Percentiles rank a stretch among this genome's conserved stretches.
phyloP scores from a whole-genome alignment of 108 stramenopile species.

The Nitzschia sp. region DNA sequence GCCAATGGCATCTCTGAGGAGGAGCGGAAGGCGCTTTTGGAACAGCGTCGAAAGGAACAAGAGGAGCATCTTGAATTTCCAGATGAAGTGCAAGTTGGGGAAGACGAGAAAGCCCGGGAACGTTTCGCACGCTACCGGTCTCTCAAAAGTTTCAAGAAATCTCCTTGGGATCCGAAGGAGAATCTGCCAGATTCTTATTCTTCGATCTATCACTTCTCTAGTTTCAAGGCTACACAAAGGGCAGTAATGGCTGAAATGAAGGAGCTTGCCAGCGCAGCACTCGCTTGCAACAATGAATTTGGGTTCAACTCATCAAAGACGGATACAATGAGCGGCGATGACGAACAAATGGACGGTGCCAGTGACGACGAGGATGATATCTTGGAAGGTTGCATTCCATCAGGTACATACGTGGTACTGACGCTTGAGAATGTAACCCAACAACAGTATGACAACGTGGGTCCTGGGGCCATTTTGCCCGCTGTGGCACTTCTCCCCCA shows the following conservation, averaged over 20 bases:
- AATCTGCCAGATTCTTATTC: slow-evolving; percentile 95
- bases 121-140: slow-evolving; percentile 96
- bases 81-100: slow-evolving; percentile 95
- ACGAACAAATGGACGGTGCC: slow-evolving; percentile 22
- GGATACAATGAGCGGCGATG: slow-evolving; percentile 38
- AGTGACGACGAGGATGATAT: slow-evolving; percentile 65
- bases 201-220: slow-evolving; percentile 88
- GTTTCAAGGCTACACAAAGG: slow-evolving; percentile 84
- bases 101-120: slow-evolving; percentile 81
- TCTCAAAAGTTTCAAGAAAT: slow-evolving; percentile 90
- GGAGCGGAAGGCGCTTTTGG: slow-evolving; percentile 57
- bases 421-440: slow-evolving; percentile 70
- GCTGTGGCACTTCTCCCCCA: slow-evolving; percentile 88
- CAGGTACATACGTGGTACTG: slow-evolving; percentile 87
- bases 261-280: slow-evolving; percentile 59
- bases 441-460: slow-evolving; percentile 40
- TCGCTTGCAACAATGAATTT: slow-evolving; percentile 36
- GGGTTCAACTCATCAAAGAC: slow-evolving; percentile 30
- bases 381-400: slow-evolving; percentile 75
- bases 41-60: slow-evolving; percentile 72
- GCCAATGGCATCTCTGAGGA: slow-evolving; percentile 61
- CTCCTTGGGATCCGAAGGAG: slow-evolving; percentile 96
- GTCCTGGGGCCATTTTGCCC: slow-evolving; percentile 57
- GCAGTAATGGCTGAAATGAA: slow-evolving; percentile 74
- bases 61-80: slow-evolving; percentile 92